These are phyloP conservation scores for Carex kokanica DNA, from an alignment of 176 grass and related monocot species.

Conservation along the genomic window DNA sequence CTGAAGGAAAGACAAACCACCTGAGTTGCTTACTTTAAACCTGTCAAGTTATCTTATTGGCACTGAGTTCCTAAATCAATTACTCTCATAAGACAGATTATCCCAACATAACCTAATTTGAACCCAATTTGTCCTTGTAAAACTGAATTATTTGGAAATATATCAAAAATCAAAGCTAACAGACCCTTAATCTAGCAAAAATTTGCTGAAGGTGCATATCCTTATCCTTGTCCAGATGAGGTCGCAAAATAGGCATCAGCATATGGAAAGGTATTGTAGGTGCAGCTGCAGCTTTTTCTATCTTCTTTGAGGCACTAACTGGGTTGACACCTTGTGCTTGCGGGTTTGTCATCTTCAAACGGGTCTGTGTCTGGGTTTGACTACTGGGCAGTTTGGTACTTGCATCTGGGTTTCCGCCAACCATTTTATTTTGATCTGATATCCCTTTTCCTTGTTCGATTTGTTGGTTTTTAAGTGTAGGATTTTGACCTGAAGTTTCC, in stretches of 20 bases:
- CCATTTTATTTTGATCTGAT: constrained; percentile 37
- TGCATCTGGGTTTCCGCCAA: not conserved
- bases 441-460: constrained; percentile 46
- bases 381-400: not conserved
- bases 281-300: constrained; percentile 35
- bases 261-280: constrained; percentile 87
- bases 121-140: not conserved
- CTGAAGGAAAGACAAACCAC: not conserved
- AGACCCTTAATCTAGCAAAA: constrained; percentile 81
- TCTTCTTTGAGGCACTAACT: constrained; percentile 40
- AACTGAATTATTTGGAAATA: constrained; percentile 24
- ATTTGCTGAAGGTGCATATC: constrained; percentile 81
- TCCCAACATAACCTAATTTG: not conserved
- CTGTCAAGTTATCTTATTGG: not conserved
- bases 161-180: not conserved
- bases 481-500: constrained; percentile 34
- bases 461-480: constrained; percentile 40
- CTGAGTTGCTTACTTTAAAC: not conserved
- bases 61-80: not conserved
- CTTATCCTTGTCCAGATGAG: constrained; percentile 77
- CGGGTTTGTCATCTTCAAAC: constrained; percentile 48
- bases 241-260: constrained; percentile 91
- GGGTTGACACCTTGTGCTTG: constrained; percentile 48
- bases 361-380: not conserved
- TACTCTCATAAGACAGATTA: not conserved